These are phyloP conservation scores for Ophiocordyceps camponoti-saundersi DNA, from an alignment of 2,329 filamentous ascomycete genomes.

Conservation along the genomic window DNA sequence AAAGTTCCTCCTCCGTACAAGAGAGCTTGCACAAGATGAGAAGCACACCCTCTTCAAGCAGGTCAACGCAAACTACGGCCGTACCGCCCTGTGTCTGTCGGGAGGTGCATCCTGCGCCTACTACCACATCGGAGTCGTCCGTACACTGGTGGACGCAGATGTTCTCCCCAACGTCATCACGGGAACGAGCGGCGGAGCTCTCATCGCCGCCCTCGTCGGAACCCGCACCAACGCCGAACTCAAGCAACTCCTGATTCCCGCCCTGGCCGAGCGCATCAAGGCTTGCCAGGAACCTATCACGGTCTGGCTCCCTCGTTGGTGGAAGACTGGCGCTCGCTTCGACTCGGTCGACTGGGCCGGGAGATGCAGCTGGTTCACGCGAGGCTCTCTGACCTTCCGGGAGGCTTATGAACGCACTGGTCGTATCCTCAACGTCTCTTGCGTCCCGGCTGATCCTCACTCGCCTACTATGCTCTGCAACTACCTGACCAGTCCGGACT, in stretches of 20 bases:
- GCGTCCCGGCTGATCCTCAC: slow-evolving; percentile 89
- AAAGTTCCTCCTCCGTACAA: slow-evolving; percentile 49
- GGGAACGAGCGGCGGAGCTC: slow-evolving; percentile 82
- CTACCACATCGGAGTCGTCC: slow-evolving; percentile 88
- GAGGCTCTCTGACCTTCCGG: slow-evolving; percentile 81
- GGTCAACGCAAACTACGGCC: slow-evolving; percentile 71
- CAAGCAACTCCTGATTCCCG: slow-evolving; percentile 68
- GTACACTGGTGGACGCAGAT: slow-evolving; percentile 72
- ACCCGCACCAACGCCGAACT: slow-evolving; percentile 88
- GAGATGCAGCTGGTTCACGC: slow-evolving; percentile 75
- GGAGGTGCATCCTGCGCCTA: slow-evolving; percentile 92
- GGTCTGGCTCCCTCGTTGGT: slow-evolving; percentile 74
- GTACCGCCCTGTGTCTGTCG: slow-evolving; percentile 82
- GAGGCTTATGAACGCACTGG: slow-evolving; percentile 92
- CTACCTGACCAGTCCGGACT: slow-evolving; percentile 88
- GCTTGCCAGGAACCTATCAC: slow-evolving; percentile 66
- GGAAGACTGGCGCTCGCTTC: slow-evolving; percentile 81
- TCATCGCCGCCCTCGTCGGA: slow-evolving; percentile 73
- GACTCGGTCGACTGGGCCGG: slow-evolving; percentile 85
- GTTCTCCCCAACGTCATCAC: slow-evolving; percentile 88
- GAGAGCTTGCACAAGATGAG: slow-evolving; percentile 49
- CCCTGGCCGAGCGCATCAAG: slow-evolving; percentile 68
- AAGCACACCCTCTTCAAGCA: slow-evolving; percentile 78
- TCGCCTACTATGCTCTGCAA: slow-evolving; percentile 85
- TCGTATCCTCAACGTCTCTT: slow-evolving; percentile 87